These are phyloP conservation scores for Podospora tetraspora DNA, from an alignment of 495 filamentous ascomycete species.

Conservation along the genomic window DNA sequence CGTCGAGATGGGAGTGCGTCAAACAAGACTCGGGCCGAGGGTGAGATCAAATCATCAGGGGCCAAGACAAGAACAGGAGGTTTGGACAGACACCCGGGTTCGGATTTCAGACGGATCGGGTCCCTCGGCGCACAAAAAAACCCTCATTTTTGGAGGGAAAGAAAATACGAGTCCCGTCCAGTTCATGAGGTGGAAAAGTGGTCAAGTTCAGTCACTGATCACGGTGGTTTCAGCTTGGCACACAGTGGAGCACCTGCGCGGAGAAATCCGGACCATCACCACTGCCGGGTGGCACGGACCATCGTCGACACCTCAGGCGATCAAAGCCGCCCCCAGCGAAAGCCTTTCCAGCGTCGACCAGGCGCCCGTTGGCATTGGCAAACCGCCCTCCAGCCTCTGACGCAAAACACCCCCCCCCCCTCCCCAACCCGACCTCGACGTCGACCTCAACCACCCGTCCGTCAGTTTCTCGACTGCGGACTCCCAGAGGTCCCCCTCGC, in stretches of 20 bases:
- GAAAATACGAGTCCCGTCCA: background rate
- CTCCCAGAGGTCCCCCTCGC: conserved; percentile 1
- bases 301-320: conserved; percentile 17
- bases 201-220: background rate
- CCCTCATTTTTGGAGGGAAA: background rate
- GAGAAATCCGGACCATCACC: background rate
- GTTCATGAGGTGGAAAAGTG: background rate
- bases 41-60: background rate
- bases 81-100: background rate
- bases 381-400: background rate
- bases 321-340: conserved; percentile 22
- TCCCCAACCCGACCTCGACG: background rate
- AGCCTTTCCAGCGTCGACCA: conserved; percentile 22
- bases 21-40: background rate
- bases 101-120: background rate
- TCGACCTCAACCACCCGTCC: conserved; percentile 18
- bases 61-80: background rate
- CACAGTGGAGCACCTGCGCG: background rate
- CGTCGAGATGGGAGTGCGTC: background rate
- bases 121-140: background rate
- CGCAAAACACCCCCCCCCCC: background rate
- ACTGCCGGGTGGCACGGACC: conserved; percentile 13
- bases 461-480: conserved; percentile 14
- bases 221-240: background rate
- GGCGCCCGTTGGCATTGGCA: conserved; percentile 14